These are phyloP conservation scores for Sporisorium exsertum DNA, from an alignment of 1,284 basidiomycete species.

Conservation along the genomic window DNA sequence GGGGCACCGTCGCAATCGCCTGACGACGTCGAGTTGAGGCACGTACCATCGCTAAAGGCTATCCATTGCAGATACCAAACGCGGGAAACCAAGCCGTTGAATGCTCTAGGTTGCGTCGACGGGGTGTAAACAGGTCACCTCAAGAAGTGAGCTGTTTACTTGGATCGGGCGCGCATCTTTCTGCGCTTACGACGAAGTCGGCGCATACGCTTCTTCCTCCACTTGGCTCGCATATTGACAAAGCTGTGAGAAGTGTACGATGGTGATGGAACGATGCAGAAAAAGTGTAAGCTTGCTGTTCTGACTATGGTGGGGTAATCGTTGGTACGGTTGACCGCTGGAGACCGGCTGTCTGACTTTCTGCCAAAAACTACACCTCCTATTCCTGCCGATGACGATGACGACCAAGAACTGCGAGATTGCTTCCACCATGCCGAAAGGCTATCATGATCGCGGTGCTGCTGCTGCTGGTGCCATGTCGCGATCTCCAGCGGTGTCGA, in stretches of 20 bases:
- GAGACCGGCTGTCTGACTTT: background rate
- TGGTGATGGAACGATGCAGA: background rate
- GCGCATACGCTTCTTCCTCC: conserved; percentile 69
- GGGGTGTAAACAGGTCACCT: conserved; percentile 31
- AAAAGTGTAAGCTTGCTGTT: conserved; percentile 30
- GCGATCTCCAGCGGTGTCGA: conserved; percentile 25
- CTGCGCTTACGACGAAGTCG: conserved; percentile 67
- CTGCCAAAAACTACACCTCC: background rate
- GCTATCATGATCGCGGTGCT: conserved; percentile 16
- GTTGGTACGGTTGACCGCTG: conserved; percentile 13
- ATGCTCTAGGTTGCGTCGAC: conserved; percentile 25
- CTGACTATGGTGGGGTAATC: background rate
- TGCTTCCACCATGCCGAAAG: background rate
- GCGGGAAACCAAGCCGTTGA: conserved; percentile 20
- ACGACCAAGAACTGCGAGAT: background rate
- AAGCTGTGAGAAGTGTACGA: conserved; percentile 26
- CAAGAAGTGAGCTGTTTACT: conserved; percentile 52
- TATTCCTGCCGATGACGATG: conserved; percentile 12
- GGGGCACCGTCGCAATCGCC: background rate
- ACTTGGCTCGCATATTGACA: conserved; percentile 66
- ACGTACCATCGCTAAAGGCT: conserved; percentile 35
- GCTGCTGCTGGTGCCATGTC: conserved; percentile 3
- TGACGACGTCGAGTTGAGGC: background rate
- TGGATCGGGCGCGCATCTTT: conserved; percentile 68
- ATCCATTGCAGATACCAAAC: conserved; percentile 17